A percentile compares a stretch with the other conserved stretches of the same genome.
Evolutionary conservation across 75 land plant genomes (phyloP).

Genomic region (Selaginella moellendorffii): DNA sequence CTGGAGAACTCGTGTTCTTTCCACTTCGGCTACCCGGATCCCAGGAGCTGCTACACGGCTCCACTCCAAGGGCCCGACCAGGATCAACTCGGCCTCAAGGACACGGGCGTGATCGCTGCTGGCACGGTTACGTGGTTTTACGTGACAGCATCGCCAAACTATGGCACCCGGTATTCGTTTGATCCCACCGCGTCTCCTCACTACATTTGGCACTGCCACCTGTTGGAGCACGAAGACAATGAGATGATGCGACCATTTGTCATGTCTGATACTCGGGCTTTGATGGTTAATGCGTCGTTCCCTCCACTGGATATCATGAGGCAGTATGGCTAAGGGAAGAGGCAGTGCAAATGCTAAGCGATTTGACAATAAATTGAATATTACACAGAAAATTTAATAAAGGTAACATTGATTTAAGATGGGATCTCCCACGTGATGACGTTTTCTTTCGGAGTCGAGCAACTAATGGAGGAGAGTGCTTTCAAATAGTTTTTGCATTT

Average conservation of each 20-base stretch:
- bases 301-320: not conserved
- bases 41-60: conserved; percentile 9
- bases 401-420: too few species aligned
- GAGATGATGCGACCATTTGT: conserved; percentile 8
- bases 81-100: not conserved
- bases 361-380: too few species aligned
- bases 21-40: not conserved
- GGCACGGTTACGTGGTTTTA: not conserved
- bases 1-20: not conserved
- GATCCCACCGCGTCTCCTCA: not conserved
- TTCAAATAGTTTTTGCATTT: too few species aligned
- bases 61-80: not conserved
- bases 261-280: not conserved
- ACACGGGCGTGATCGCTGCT: not conserved
- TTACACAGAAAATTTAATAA: too few species aligned
- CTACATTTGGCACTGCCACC: conserved; percentile 8
- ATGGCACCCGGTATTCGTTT: not conserved
- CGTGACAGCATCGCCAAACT: not conserved
- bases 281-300: not conserved
- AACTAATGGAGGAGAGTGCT: too few species aligned
- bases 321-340: too few species aligned
- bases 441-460: too few species aligned
- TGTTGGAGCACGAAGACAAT: conserved; percentile 6
- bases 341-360: too few species aligned
- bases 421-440: too few species aligned